Evolutionary conservation across 169 alveolate genomes (phyloP).

Genomic region (Theileria parva): DNA sequence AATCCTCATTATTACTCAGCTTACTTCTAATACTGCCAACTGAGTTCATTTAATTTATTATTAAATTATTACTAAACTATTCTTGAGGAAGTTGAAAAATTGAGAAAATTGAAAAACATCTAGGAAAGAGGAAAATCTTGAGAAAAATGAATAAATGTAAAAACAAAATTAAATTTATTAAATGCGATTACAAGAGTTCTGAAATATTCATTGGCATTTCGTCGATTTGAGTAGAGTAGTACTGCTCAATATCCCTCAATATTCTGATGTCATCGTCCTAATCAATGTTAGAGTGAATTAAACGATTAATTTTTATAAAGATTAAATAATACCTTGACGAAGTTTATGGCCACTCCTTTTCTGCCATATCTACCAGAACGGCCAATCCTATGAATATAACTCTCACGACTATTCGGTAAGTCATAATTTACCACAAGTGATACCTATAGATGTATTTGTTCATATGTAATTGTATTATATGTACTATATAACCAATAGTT

Average conservation of each 20-base stretch:
- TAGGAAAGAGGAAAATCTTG: not conserved
- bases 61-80: not conserved
- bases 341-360: constrained; percentile 98
- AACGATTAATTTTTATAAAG: too few relatives aligned
- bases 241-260: constrained; percentile 95
- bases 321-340: constrained; percentile 86
- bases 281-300: constrained; percentile 6
- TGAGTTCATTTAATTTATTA: not conserved
- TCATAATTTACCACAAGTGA: constrained; percentile 98
- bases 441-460: constrained; percentile 61
- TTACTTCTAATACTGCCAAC: not conserved
- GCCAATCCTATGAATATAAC: constrained; percentile 98
- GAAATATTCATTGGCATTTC: constrained; percentile 96
- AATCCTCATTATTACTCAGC: not conserved
- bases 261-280: constrained; percentile 93
- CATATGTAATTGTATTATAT: not conserved
- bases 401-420: constrained; percentile 96
- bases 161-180: not conserved
- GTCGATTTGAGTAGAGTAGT: constrained; percentile 97
- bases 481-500: too few relatives aligned
- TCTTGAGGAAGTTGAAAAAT: not conserved
- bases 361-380: constrained; percentile 99
- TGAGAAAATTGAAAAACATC: not conserved
- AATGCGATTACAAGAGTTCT: constrained; percentile 53
- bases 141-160: too few relatives aligned